Conservation (phyloP, 768 basidiomycete genomes). For the Lentinus brumalis region DNA sequence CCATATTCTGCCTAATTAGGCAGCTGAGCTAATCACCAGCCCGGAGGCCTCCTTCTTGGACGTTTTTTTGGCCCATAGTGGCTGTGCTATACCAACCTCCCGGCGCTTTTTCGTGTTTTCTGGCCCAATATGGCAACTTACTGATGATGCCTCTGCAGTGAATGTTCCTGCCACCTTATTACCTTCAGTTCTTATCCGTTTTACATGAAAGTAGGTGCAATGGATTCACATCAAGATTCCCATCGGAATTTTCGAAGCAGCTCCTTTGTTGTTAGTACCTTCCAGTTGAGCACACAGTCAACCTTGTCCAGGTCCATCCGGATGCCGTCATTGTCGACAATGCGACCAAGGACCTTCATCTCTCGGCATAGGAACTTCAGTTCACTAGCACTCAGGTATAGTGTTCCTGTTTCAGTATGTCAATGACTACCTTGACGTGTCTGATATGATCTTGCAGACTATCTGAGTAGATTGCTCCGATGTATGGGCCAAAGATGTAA, state of each 20-base stretch:
- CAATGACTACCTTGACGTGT: conserved; percentile 36
- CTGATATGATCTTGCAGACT: conserved; percentile 31
- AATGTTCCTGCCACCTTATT: too few relatives aligned
- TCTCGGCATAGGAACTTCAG: conserved; percentile 33
- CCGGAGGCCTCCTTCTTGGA: too few relatives aligned
- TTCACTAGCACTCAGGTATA: conserved; percentile 41
- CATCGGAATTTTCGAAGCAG: conserved; percentile 39
- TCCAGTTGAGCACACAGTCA: conserved; percentile 32
- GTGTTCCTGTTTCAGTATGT: conserved; percentile 34
- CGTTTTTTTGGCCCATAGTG: too few relatives aligned
- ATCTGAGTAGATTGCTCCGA: conserved; percentile 36
- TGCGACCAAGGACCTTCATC: conserved; percentile 34
- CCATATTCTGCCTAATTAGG: too few relatives aligned
- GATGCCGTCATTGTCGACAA: conserved; percentile 31
- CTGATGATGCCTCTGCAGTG: too few relatives aligned
- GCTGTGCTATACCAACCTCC: too few relatives aligned
- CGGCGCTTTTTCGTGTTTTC: too few relatives aligned
- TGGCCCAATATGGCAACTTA: too few relatives aligned
- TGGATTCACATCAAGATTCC: conserved; percentile 35
- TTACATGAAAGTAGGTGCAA: too few relatives aligned
- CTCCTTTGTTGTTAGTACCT: conserved; percentile 30
- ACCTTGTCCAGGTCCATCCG: conserved; percentile 31
- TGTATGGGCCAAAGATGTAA: conserved; percentile 34
- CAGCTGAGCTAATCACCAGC: too few relatives aligned
- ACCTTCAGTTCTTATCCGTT: too few relatives aligned